Evolutionary conservation across 208 protist species (phyloP).

Genomic region (Wallacemonas rigidus): DNA sequence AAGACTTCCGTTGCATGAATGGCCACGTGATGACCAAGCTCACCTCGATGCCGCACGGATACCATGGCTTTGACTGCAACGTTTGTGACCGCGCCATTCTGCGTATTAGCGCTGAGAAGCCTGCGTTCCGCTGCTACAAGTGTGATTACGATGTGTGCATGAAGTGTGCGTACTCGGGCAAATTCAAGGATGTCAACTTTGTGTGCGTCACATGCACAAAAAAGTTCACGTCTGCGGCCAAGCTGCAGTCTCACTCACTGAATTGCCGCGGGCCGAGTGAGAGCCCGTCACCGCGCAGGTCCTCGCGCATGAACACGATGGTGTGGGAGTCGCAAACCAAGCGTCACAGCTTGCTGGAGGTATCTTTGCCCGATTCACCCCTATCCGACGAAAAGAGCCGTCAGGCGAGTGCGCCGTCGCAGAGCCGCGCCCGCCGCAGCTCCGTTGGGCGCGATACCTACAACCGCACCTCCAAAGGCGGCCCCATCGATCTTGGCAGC

Average conservation of each 20-base stretch:
- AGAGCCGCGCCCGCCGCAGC: constrained; percentile 21
- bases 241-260: constrained; percentile 80
- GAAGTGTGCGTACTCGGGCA: constrained; percentile 74
- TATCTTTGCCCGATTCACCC: constrained; percentile 48
- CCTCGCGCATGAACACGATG: constrained; percentile 83
- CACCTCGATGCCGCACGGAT: constrained; percentile 79
- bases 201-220: constrained; percentile 84
- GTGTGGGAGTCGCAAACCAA: constrained; percentile 70
- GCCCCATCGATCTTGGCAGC: constrained; percentile 74
- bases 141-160: constrained; percentile 91
- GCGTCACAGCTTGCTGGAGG: constrained; percentile 70
- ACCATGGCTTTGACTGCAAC: constrained; percentile 91
- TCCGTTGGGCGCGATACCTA: constrained; percentile 50
- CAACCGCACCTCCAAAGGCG: constrained; percentile 65
- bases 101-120: constrained; percentile 61
- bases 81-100: constrained; percentile 82
- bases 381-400: constrained; percentile 5
- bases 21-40: constrained; percentile 85
- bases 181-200: constrained; percentile 83
- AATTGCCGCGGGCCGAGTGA: constrained; percentile 75
- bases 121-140: constrained; percentile 86
- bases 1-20: constrained; percentile 81
- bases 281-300: constrained; percentile 76
- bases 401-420: neutral
- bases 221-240: constrained; percentile 73